phyloP scores from a whole-genome alignment of 2,329 filamentous ascomycete species.

The Pseudogymnoascus sp. region DNA sequence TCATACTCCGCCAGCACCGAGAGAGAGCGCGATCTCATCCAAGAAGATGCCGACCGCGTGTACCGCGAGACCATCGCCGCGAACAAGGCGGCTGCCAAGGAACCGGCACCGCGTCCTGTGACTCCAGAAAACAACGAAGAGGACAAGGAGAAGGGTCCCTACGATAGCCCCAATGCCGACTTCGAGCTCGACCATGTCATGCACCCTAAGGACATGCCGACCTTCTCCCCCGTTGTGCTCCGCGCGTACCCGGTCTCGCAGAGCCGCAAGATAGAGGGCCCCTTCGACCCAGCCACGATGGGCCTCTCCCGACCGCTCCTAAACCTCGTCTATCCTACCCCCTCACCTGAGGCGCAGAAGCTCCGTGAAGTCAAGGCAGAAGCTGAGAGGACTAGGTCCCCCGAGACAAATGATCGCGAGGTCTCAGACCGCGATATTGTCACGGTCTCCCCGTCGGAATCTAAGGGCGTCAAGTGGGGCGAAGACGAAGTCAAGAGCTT shows the following conservation, averaged over 20 bases:
- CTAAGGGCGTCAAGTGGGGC: conserved; percentile 59
- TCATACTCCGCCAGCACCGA: conserved; percentile 18
- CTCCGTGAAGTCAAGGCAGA: conserved; percentile 17
- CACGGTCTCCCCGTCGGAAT: conserved; percentile 22
- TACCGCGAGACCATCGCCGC: conserved; percentile 52
- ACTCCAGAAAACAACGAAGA: conserved; percentile 41
- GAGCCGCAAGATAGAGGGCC: conserved; percentile 23
- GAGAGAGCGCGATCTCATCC: conserved; percentile 39
- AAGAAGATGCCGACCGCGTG: conserved; percentile 51
- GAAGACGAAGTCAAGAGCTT: conserved; percentile 60
- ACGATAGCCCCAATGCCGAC: conserved; percentile 57
- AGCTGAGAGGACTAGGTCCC: conserved; percentile 2
- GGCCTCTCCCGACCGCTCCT: conserved; percentile 42
- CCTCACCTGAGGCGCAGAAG: conserved; percentile 39
- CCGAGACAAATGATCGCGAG: background rate
- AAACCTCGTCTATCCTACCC: conserved; percentile 57
- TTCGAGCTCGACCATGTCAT: conserved; percentile 56
- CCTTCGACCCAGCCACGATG: conserved; percentile 18
- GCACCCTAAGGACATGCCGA: conserved; percentile 44
- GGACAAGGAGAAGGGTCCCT: conserved; percentile 42
- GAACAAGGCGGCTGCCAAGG: conserved; percentile 42
- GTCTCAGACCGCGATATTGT: background rate
- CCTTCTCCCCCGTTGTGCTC: conserved; percentile 26
- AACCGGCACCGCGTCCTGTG: conserved; percentile 42
- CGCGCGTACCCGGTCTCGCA: conserved; percentile 18